These are phyloP conservation scores for Arachis monticola DNA, from an alignment of 331 rosid species.

Conservation along the genomic window DNA sequence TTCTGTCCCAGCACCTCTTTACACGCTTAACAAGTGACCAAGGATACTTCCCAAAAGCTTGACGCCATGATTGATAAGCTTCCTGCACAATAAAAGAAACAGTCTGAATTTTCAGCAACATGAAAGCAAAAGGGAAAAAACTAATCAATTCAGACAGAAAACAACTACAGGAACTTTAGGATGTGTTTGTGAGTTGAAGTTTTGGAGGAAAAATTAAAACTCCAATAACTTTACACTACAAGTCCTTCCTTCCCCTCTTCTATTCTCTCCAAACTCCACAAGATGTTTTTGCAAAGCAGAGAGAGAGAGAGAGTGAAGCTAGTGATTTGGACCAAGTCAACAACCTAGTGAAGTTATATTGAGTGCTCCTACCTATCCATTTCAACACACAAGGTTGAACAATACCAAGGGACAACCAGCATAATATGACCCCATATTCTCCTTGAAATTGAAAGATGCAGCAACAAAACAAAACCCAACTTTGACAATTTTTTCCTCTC, in stretches of 20 bases:
- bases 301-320: constrained; percentile 14
- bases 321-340: constrained; percentile 35
- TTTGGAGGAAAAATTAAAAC: no score
- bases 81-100: constrained; percentile 47
- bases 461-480: constrained; percentile 9
- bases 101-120: constrained; percentile 14
- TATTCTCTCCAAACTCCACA: background rate
- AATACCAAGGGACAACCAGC: background rate
- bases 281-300: background rate
- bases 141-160: background rate
- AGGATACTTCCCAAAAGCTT: constrained; percentile 77
- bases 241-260: no score
- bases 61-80: constrained; percentile 68
- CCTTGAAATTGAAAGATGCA: constrained; percentile 12
- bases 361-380: background rate
- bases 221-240: no score
- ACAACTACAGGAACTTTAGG: background rate
- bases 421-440: constrained; percentile 22
- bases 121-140: background rate
- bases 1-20: constrained; percentile 71
- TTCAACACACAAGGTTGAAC: constrained; percentile 8
- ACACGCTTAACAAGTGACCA: constrained; percentile 89
- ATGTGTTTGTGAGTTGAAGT: background rate
- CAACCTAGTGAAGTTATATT: background rate
- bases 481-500: background rate